Percentiles rank a stretch among this genome's conserved stretches.
Evolutionary conservation across 306 rosid genomes (phyloP).

Genomic region (Notholithocarpus densiflorus): DNA sequence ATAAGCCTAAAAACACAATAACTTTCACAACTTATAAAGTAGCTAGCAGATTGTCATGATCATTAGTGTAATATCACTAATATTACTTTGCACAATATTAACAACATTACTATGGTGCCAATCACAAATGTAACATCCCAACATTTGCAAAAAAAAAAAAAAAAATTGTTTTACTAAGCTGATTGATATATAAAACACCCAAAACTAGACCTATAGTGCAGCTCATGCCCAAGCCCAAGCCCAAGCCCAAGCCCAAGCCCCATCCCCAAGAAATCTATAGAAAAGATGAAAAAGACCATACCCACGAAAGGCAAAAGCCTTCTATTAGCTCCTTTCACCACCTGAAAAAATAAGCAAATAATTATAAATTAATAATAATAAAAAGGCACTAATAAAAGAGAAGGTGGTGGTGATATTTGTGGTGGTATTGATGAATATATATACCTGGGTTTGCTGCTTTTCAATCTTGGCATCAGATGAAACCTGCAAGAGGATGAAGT

Average conservation of each 20-base stretch:
- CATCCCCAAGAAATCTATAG: neutral
- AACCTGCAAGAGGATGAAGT: conserved; percentile 1
- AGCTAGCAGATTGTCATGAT: too few species aligned
- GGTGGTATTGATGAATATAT: neutral
- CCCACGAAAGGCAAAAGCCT: conserved; percentile 25
- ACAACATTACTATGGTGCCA: too few species aligned
- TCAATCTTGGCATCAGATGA: conserved; percentile 21
- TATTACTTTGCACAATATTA: too few species aligned
- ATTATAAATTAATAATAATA: too few species aligned
- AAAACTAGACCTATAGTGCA: neutral
- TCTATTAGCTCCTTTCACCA: conserved; percentile 30
- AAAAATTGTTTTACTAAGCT: too few species aligned
- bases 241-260: neutral
- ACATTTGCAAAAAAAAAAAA: too few species aligned
- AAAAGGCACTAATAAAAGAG: neutral
- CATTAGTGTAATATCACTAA: too few species aligned
- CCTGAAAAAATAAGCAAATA: neutral
- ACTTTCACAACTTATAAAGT: neutral
- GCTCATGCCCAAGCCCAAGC: neutral
- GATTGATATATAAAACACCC: neutral
- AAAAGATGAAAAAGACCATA: neutral
- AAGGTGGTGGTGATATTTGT: neutral
- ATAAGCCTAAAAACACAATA: neutral
- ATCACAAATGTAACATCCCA: too few species aligned
- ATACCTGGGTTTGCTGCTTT: conserved; percentile 18